phyloP scores from a whole-genome alignment of 2,329 filamentous ascomycete genomes.

The Sporothrix humicola region DNA sequence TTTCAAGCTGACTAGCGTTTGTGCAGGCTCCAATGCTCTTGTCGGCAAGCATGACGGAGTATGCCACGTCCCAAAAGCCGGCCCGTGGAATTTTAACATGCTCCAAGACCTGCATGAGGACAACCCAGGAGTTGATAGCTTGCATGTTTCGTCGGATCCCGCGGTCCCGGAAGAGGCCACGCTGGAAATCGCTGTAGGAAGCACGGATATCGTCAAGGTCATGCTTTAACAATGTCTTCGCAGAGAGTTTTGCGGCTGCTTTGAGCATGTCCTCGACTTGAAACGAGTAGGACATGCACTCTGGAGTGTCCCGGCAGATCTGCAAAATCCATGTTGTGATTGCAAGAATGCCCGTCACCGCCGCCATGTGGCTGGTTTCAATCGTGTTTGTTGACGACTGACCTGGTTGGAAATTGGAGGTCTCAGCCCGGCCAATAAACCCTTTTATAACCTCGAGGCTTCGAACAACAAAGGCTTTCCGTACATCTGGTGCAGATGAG shows the following conservation, averaged over 20 bases:
- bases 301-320: slow-evolving; percentile 50
- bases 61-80: slow-evolving; percentile 66
- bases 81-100: slow-evolving; percentile 56
- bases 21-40: slow-evolving; percentile 44
- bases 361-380: slow-evolving; percentile 38
- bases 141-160: slow-evolving; percentile 58
- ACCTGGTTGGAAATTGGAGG: neutral
- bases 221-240: slow-evolving; percentile 49
- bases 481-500: slow-evolving; percentile 44
- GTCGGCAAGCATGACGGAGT: slow-evolving; percentile 50
- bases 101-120: slow-evolving; percentile 60
- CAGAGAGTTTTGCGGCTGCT: slow-evolving; percentile 48
- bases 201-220: slow-evolving; percentile 53
- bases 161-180: slow-evolving; percentile 52
- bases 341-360: slow-evolving; percentile 48
- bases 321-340: slow-evolving; percentile 49
- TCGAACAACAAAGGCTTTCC: slow-evolving; percentile 53
- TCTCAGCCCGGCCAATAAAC: slow-evolving; percentile 48
- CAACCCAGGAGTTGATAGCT: slow-evolving; percentile 61
- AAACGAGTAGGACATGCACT: slow-evolving; percentile 47
- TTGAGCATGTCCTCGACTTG: slow-evolving; percentile 58
- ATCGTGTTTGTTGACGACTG: slow-evolving; percentile 27
- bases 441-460: slow-evolving; percentile 51
- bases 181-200: slow-evolving; percentile 57
- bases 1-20: slow-evolving; percentile 59